These are phyloP conservation scores for Ogataea saltuana DNA, from an alignment of 805 yeast species.

Conservation along the genomic window DNA sequence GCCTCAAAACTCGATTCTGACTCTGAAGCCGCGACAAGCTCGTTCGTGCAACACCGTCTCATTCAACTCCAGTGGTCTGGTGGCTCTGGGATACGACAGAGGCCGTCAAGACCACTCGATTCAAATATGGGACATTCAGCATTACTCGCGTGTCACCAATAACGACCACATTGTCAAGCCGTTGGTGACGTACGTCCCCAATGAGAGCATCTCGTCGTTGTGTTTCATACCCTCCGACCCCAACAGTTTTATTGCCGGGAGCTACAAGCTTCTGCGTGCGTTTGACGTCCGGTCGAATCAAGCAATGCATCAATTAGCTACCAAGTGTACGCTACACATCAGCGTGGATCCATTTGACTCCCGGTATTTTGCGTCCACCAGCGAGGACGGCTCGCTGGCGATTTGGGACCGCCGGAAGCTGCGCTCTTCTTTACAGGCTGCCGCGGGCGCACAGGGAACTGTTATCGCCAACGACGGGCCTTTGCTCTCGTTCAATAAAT, in stretches of 20 bases:
- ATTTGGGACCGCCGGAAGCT: conserved; percentile 79
- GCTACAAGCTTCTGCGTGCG: conserved; percentile 75
- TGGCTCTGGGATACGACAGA: conserved; percentile 80
- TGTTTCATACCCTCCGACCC: conserved; percentile 63
- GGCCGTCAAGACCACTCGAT: conserved; percentile 74
- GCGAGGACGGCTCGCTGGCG: conserved; percentile 83
- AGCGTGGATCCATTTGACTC: conserved; percentile 67
- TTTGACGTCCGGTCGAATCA: conserved; percentile 67
- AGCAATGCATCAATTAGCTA: conserved; percentile 72
- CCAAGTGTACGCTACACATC: conserved; percentile 69
- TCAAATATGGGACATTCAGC: conserved; percentile 76
- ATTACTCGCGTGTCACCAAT: conserved; percentile 48
- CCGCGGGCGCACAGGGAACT: not conserved
- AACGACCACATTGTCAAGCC: conserved; percentile 57
- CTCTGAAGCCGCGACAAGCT: conserved; percentile 60
- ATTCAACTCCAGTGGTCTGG: conserved; percentile 61
- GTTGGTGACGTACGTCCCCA: conserved; percentile 57
- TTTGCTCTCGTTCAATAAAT: conserved; percentile 56
- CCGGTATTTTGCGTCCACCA: conserved; percentile 67
- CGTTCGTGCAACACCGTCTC: conserved; percentile 77
- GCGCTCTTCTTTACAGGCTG: conserved; percentile 13
- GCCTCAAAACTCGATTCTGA: conserved; percentile 36
- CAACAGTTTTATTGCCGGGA: conserved; percentile 63
- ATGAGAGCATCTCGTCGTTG: conserved; percentile 73
- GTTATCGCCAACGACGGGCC: conserved; percentile 49